Base-by-base conservation (phyloP, 2,329 filamentous ascomycete species). In the Microcyclosporella mali region DNA sequence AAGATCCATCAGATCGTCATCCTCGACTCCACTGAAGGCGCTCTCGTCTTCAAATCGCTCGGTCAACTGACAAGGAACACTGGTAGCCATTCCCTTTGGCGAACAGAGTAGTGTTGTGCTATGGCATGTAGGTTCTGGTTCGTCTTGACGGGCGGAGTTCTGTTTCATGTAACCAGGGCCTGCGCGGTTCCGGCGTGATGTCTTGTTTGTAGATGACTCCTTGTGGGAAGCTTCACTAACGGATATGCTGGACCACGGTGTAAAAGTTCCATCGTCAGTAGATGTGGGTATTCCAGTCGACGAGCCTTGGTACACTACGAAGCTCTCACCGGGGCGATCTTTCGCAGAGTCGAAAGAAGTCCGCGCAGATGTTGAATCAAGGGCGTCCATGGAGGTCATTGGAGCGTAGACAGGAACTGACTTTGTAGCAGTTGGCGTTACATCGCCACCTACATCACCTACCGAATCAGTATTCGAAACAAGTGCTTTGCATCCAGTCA, bases 301-400 rank as follows among this genome's bases (percentile, higher is more conserved):
- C 2, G 40, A 16, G 12, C 38, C 38, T 21, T 49, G 43, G 34
- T 52, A 49, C 16, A 51, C 35, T 3, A 44, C 43, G 40, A 43
- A 46, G 25, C 45, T 41, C 25, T 46, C 36, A 16, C 37, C 44
- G 10, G 39, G 49, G 16, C 37, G 41, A 29, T 39, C 50, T 25
- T 41, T 52, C 21, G 45, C 43, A 33, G 27, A 46, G 21, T 47
- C 41, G 10, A 50, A 28, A 16, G 49, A 50, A 10, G 51, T 52
- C 16, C 41, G 45, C 37, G 30, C 30, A 31, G 47, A 44, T 49
- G 45, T 52, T 50, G 51, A 47, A 50, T 44, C 49, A 29, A 50
- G 40, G 9, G 43, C 41, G 34, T 54, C 43, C 51, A 52, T 50
- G n/a, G 51, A 49, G 17, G 51, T 54, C 14, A 39, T 33, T 12